phyloP scores from a whole-genome alignment of 495 filamentous ascomycete species.

The Penicillium atrosanguineum region DNA sequence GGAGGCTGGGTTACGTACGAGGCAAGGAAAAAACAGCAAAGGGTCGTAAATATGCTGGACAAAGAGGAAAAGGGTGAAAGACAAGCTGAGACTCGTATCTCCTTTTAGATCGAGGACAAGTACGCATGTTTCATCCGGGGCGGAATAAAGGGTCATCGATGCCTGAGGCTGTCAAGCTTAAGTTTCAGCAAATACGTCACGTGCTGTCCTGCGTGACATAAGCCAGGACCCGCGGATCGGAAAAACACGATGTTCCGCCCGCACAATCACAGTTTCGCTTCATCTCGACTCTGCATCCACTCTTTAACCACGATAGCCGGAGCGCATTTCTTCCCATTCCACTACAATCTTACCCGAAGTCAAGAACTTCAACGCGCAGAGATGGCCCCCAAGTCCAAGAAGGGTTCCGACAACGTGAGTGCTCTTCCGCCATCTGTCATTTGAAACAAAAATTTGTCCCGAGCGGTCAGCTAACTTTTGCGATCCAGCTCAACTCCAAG shows the following conservation, averaged over 20 bases:
- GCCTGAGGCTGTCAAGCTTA: background rate
- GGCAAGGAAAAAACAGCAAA: background rate
- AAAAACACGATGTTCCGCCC: constrained; percentile 1
- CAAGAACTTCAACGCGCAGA: constrained; percentile 44
- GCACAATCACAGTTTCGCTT: constrained; percentile 13
- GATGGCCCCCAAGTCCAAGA: constrained; percentile 93
- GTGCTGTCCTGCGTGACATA: background rate
- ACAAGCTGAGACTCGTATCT: background rate
- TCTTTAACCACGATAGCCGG: constrained; percentile 31
- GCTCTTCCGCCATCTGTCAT: background rate
- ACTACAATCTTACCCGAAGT: constrained; percentile 20
- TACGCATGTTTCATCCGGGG: background rate
- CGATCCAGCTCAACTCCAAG: constrained; percentile 68
- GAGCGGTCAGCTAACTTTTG: constrained; percentile 7
- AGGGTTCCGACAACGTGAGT: constrained; percentile 71
- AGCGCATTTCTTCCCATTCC: constrained; percentile 31
- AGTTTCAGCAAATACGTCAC: background rate
- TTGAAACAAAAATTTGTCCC: background rate
- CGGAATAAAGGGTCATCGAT: background rate
- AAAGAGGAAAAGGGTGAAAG: background rate
- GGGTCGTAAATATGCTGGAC: background rate
- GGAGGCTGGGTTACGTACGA: constrained; percentile 17
- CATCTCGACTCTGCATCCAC: constrained; percentile 21
- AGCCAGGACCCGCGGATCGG: background rate
- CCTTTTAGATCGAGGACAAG: background rate